Evolutionary conservation across 768 basidiomycete species (phyloP).

Genomic region (Phylloporus rhodoxanthus): DNA sequence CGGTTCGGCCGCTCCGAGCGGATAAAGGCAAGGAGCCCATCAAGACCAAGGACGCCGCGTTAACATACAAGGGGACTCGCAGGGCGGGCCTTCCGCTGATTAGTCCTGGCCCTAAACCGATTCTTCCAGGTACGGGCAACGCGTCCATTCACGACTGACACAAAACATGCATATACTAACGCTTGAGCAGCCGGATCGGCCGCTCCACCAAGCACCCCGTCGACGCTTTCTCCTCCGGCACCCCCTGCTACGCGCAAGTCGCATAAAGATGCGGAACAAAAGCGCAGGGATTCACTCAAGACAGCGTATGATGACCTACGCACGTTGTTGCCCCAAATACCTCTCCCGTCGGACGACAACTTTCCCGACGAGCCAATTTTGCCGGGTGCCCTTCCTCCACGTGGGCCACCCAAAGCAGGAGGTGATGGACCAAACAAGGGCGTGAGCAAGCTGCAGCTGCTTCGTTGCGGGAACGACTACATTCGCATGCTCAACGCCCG

Average conservation of each 20-base stretch:
- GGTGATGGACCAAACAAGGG: slow-evolving; percentile 91
- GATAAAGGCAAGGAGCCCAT: slow-evolving; percentile 28
- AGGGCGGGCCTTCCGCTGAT: slow-evolving; percentile 31
- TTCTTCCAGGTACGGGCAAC: slow-evolving; percentile 56
- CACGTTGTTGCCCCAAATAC: slow-evolving; percentile 79
- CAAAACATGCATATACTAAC: slow-evolving; percentile 2
- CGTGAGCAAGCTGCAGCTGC: slow-evolving; percentile 87
- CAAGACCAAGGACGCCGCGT: slow-evolving; percentile 25
- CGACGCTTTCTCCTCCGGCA: slow-evolving; percentile 32
- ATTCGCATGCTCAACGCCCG: slow-evolving; percentile 71
- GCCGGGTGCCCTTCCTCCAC: slow-evolving; percentile 84
- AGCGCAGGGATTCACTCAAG: slow-evolving; percentile 93
- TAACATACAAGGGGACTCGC: slow-evolving; percentile 21
- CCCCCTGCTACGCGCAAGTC: slow-evolving; percentile 64
- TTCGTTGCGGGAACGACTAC: slow-evolving; percentile 88
- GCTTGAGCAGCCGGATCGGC: slow-evolving; percentile 31
- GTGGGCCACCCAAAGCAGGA: slow-evolving; percentile 80
- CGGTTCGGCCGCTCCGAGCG: slow-evolving; percentile 11
- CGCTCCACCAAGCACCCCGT: slow-evolving; percentile 22
- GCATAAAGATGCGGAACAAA: slow-evolving; percentile 96
- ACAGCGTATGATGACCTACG: slow-evolving; percentile 86
- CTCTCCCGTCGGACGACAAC: slow-evolving; percentile 70
- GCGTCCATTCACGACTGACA: neutral
- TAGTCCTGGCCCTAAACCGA: slow-evolving; percentile 60
- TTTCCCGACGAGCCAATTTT: slow-evolving; percentile 68